Base-by-base conservation (phyloP, 805 yeast genomes). In the Ascoidea rubescens region DNA sequence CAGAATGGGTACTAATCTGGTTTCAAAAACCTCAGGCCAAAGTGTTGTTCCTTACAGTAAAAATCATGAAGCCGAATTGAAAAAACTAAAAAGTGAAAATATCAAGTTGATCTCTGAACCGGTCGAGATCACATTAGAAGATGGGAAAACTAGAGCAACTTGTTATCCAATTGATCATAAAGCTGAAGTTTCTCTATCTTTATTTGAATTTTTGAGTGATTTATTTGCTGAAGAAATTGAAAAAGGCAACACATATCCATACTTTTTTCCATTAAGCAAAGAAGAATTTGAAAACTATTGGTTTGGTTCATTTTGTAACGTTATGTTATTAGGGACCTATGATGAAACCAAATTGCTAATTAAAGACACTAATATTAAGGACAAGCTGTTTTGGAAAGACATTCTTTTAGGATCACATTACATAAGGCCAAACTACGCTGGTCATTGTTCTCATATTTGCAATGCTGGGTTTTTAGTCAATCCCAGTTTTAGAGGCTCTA, bases 391-490 rank as follows among this genome's bases (percentile, higher is more conserved):
- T 48, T 79, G 84, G 80, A 67, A 70, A 4, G 61, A 69, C 0
- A 56, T 59, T 5, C 76, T 80, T 54, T 63, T 87, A 48, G 97
- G 96, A 1, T 77, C 85, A 1, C 85, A 82, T 63, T 86, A 83
- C 64, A 71, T 89, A 59, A 88, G 86, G 61, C 96, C 98, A 16
- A 90, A 90, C 65, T 90, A 89, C 62, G 67, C 72, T 2, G 96
- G 95, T 6, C 75, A 96, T 53, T 82, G 91, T 56, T 79, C 93
- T 0, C 96, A 90, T 60, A 82, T 79, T 32, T 87, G 96, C 60
- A 90, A 90, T 63, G 96, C 82, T 0, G 96, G 95, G 0, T 90
- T 90, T 61, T 63, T 88, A 8, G 96, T 90, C 5, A 76, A 76
- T 54, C 70, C 72, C 6, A 56, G 56, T 0, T 68, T 69, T 31